A percentile compares a stretch with the other conserved stretches of the same genome.
Evolutionary conservation across 768 basidiomycete genomes (phyloP).

Genomic region (Hericium alpestre): DNA sequence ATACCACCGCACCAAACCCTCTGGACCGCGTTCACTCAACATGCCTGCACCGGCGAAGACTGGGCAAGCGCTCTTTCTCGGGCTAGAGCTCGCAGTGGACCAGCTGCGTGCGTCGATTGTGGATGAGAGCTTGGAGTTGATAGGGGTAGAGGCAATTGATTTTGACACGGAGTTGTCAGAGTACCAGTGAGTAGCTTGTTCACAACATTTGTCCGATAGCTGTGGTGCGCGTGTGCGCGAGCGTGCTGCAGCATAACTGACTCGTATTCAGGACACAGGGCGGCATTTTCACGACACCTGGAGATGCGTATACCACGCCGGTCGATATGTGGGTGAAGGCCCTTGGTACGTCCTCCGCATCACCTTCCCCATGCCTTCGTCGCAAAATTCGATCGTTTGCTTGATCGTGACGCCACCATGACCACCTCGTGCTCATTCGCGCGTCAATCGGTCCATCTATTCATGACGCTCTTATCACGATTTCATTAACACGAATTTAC

Average conservation of each 20-base stretch:
- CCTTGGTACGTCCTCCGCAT: constrained; percentile 48
- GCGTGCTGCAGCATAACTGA: neutral
- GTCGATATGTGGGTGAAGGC: constrained; percentile 88
- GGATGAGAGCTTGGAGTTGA: constrained; percentile 71
- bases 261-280: constrained; percentile 56
- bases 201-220: neutral
- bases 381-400: constrained; percentile 7
- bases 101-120: constrained; percentile 76
- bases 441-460: neutral
- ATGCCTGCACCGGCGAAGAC: constrained; percentile 24
- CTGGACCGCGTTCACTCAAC: neutral
- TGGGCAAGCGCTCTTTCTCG: constrained; percentile 59
- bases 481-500: constrained; percentile 11
- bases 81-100: constrained; percentile 78
- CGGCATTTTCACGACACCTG: constrained; percentile 78
- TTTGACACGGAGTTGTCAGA: constrained; percentile 73
- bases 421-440: neutral
- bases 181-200: constrained; percentile 54
- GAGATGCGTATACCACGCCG: constrained; percentile 80
- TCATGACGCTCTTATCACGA: neutral
- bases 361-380: neutral
- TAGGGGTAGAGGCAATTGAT: constrained; percentile 74
- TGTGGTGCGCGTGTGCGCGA: neutral
- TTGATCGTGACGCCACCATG: constrained; percentile 11
- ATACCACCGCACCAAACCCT: neutral